Base-by-base conservation (phyloP, 2,329 filamentous ascomycete genomes). In the Cercospora sesami region DNA sequence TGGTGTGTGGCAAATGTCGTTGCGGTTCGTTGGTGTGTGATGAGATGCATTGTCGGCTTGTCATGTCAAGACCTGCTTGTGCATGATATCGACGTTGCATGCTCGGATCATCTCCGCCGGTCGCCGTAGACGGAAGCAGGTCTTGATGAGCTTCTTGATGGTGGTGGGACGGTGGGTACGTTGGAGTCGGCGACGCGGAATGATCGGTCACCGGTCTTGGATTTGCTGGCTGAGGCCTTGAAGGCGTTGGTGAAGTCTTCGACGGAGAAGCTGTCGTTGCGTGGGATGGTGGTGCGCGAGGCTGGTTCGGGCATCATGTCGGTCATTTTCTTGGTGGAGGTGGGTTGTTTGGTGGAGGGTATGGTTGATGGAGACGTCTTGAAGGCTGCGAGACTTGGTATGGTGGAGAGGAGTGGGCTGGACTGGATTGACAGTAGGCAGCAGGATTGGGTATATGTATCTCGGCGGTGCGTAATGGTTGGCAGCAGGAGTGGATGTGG, bases 251-350 rank as follows among this genome's bases (percentile, higher is more conserved):
- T 68, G 69, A 78, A 74, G 72, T 78, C 77, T 67, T 76, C 73
- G 63, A 74, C 73, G 31, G 73, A 76, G 76, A 78, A 78, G 62
- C 75, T 77, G 73, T 78, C 75, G 75, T 78, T 78, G 72, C 77
- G 77, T 14, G 75, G 74, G 61, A 78, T 70, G 69, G 53, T 66
- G 28, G 67, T 70, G 10, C 60, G 59, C 28, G 67, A 65, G 30
- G 74, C 59, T 36, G 77, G 75, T 51, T 73, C 57, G 18, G 77
- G 77, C 73, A 78, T 77, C 9, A 76, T 71, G 73, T 75, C 74
- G 60, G 76, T 77, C 77, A 78, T 78, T 66, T 53, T 72, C 68
- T 63, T 57, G 67, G 31, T 66, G 42, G 60, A 60, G 16, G 55
- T 21, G 55, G 55, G 55, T 18, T 31, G 55, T 45, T 63, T 60